These are phyloP conservation scores for Eucalyptus cloeziana DNA, from an alignment of 345 rosid genomes.

Conservation along the genomic window DNA sequence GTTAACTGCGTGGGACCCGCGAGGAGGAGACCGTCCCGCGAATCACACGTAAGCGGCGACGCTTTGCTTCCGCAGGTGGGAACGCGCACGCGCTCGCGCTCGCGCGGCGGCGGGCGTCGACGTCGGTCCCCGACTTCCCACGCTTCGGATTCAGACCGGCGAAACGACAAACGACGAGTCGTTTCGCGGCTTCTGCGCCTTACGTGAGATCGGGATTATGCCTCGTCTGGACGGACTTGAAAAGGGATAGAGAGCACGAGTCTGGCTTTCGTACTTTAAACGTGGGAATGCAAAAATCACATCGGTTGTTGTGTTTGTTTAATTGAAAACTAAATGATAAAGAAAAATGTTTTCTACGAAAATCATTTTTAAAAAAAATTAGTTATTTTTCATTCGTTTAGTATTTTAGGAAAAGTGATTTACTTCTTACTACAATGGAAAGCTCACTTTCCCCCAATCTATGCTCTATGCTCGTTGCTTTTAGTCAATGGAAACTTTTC, in stretches of 20 bases:
- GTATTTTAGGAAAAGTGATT: neutral
- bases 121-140: neutral
- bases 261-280: neutral
- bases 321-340: neutral
- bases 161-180: neutral
- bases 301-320: neutral
- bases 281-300: neutral
- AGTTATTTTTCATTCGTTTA: neutral
- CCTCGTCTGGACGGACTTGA: too few relatives aligned
- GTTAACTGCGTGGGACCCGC: neutral
- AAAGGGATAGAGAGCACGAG: neutral
- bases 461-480: neutral
- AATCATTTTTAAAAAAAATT: too few relatives aligned
- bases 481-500: neutral
- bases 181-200: neutral
- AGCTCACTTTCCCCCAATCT: accelerated
- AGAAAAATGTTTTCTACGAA: too few relatives aligned
- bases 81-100: neutral
- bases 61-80: neutral
- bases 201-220: neutral
- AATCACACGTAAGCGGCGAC: neutral
- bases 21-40: neutral
- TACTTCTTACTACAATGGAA: neutral
- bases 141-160: neutral
- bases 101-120: neutral